These are phyloP conservation scores for Ailanthus altissimus DNA, from an alignment of 345 rosid species.

Conservation along the genomic window DNA sequence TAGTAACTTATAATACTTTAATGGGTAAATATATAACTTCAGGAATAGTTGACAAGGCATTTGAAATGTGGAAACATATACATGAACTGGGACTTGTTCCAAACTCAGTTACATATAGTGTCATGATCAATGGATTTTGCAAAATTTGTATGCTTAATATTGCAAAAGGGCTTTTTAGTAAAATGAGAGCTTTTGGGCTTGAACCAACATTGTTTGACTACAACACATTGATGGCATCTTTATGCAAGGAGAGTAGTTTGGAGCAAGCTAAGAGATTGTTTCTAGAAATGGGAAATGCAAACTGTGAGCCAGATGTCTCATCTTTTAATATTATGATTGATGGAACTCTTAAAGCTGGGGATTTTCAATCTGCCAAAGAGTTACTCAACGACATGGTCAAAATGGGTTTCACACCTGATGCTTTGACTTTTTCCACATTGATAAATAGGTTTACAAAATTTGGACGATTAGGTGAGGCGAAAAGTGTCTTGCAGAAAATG, in stretches of 20 bases:
- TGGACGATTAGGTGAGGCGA: slow-evolving; percentile 59
- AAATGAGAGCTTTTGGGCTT: slow-evolving; percentile 43
- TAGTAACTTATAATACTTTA: slow-evolving; percentile 48
- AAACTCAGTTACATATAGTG: slow-evolving; percentile 47
- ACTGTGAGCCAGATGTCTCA: slow-evolving; percentile 39
- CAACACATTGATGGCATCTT: slow-evolving; percentile 50
- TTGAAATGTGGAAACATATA: slow-evolving; percentile 60
- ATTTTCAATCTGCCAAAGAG: slow-evolving; percentile 47
- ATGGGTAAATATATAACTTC: slow-evolving; percentile 48
- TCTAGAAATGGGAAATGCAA: slow-evolving; percentile 43
- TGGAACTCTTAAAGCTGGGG: slow-evolving; percentile 59
- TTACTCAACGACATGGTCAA: slow-evolving; percentile 49
- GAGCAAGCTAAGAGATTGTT: slow-evolving; percentile 66
- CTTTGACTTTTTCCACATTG: slow-evolving; percentile 50
- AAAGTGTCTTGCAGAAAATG: slow-evolving; percentile 52
- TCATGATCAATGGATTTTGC: slow-evolving; percentile 58
- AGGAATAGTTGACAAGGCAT: slow-evolving; percentile 47
- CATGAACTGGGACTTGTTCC: slow-evolving; percentile 45
- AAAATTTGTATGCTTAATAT: slow-evolving; percentile 50
- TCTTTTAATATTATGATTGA: slow-evolving; percentile 63
- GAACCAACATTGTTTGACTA: slow-evolving; percentile 46
- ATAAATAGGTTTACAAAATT: slow-evolving; percentile 59
- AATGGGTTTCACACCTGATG: slow-evolving; percentile 55
- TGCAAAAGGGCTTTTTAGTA: slow-evolving; percentile 60
- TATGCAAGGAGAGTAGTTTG: slow-evolving; percentile 64